A percentile compares a stretch with the other conserved stretches of the same genome.
Conservation (phyloP, 23 red algal species). For the Gracilariopsis chorda region DNA sequence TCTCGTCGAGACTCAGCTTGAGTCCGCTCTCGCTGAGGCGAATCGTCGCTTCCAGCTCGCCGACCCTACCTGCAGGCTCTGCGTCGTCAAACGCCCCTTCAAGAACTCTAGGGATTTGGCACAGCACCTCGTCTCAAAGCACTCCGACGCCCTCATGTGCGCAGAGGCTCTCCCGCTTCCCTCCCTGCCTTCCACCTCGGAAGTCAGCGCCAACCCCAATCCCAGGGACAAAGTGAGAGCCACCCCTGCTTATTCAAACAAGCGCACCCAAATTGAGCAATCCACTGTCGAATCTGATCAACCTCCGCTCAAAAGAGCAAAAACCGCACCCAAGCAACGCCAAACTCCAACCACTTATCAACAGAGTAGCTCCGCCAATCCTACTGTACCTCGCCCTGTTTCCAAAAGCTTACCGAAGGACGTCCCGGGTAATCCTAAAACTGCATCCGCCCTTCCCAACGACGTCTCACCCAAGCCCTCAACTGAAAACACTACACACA, state of each 20-base stretch:
- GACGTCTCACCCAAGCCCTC: too few relatives aligned
- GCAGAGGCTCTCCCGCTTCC: not conserved
- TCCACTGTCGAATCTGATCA: not conserved
- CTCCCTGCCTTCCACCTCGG: not conserved
- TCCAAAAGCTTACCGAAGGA: too few relatives aligned
- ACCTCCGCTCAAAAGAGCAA: not conserved
- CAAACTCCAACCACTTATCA: too few relatives aligned
- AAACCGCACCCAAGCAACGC: too few relatives aligned
- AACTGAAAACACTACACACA: too few relatives aligned
- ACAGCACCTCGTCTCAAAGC: constrained; percentile 12
- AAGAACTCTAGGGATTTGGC: constrained; percentile 13
- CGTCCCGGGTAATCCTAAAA: too few relatives aligned
- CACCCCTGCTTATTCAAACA: not conserved
- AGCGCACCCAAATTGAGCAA: not conserved
- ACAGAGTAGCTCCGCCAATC: too few relatives aligned
- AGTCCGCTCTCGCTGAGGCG: not conserved
- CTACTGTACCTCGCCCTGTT: too few relatives aligned
- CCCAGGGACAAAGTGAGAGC: not conserved
- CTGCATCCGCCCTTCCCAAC: too few relatives aligned
- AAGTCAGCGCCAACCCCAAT: constrained; percentile 5
- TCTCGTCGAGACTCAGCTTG: constrained; percentile 7
- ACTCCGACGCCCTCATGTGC: not conserved
- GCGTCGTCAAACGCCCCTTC: not conserved
- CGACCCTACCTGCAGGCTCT: not conserved
- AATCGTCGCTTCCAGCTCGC: constrained; percentile 7